Evolutionary conservation across 2,329 filamentous ascomycete species (phyloP), one percentile per base, ranked within the genome.

Genomic region (Penicillium crustosum): DNA sequence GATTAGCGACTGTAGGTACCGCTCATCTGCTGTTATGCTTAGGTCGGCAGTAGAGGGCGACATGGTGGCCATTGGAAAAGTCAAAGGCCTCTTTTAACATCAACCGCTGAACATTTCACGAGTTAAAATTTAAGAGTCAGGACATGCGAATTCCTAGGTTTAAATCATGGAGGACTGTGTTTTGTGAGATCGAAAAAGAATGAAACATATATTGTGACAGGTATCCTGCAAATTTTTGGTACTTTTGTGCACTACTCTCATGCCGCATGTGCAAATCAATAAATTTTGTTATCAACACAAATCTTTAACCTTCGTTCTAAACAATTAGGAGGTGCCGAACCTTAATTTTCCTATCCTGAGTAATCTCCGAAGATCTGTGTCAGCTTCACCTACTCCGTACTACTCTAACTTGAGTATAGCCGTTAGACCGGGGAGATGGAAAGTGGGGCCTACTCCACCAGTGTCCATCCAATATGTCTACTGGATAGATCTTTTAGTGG

Each of bases 1-100:
- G 27, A 36, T 54, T 39, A 58, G 56, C 19, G 56, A 51, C 17
- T 55, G 56, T 2, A 25, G 17, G 12, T 55, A 44, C 4, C 27
- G 44, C 33, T 49, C 51, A 1, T 29, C 50, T 15, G 38, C 13
- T 25, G 49, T 41, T 2, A 50, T 13, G 19, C 8, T 27, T 12
- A 13, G 8, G 6, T 42, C 42, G n/a, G 41, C 17, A 1, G n/a
- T 7, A 2, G 36, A 39, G 31, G 21, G 29, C 21, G 54, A 25
- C 38, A 56, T 51, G n/a, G 38, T 12, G n/a, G 35, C n/a, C 15
- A 23, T 51, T 42, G 15, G 9, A 6, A n/a, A 43, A 9, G 7
- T n/a, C 13, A 9, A 19, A 15, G 13, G 35, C n/a, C 12, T 13
- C 3, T 31, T 7, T 25, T 8, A 13, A 15, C 15, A 12, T 5